Conservation (phyloP, 1,284 basidiomycete species). For the Ceratobasidium sp. region DNA sequence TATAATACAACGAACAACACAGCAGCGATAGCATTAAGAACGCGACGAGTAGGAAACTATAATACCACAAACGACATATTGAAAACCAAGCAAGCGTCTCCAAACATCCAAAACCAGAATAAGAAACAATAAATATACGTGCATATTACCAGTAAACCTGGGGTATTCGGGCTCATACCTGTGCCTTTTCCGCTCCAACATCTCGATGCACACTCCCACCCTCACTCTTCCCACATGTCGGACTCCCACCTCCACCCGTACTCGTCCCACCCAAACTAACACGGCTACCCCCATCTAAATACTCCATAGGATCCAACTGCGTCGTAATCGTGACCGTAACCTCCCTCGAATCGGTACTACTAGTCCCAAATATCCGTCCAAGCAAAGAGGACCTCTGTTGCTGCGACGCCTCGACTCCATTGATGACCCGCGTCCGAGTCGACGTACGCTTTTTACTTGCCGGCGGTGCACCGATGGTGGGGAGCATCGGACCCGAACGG, state of each 20-base stretch:
- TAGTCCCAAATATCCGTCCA: conserved; percentile 14
- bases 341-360: conserved; percentile 10
- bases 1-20: conserved; percentile 3
- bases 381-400: conserved; percentile 12
- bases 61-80: neutral
- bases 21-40: neutral
- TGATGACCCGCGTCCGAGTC: neutral
- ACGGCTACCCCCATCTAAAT: neutral
- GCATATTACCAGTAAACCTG: neutral
- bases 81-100: neutral
- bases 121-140: conserved; percentile 6
- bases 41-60: neutral
- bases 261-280: conserved; percentile 6
- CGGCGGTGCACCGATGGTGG: conserved; percentile 26
- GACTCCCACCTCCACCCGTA: neutral
- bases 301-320: conserved; percentile 10
- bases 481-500: neutral
- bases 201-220: too few species aligned
- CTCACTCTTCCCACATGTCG: conserved; percentile 6
- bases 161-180: neutral
- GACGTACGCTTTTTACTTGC: conserved; percentile 31
- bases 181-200: neutral
- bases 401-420: conserved; percentile 9
- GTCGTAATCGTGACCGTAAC: conserved; percentile 41
- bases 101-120: too few species aligned